Evolutionary conservation across 1,284 basidiomycete genomes (phyloP).

Genomic region (Pseudozyma flocculosa): DNA sequence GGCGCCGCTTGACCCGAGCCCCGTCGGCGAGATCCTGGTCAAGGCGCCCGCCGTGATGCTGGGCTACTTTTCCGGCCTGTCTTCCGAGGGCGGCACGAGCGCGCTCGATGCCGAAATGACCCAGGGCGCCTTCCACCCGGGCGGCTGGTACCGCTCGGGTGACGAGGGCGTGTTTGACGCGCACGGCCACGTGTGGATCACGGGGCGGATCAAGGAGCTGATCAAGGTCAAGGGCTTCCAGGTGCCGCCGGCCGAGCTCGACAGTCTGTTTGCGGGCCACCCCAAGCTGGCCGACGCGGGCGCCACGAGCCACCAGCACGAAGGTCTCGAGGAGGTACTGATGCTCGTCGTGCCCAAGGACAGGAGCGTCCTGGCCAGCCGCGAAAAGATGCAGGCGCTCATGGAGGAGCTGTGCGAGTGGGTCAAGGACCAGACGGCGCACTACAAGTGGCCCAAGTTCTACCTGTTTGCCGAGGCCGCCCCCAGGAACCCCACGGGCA

Average conservation of each 20-base stretch:
- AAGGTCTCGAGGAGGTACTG: constrained; percentile 2
- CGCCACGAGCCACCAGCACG: constrained; percentile 27
- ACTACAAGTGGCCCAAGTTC: constrained; percentile 46
- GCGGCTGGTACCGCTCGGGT: constrained; percentile 46
- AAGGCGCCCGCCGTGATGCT: constrained; percentile 34
- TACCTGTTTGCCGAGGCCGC: constrained; percentile 49
- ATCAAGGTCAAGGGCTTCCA: constrained; percentile 58
- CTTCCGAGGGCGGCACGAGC: constrained; percentile 24
- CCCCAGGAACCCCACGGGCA: constrained; percentile 50
- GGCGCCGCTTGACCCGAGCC: constrained; percentile 22
- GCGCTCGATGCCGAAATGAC: constrained; percentile 34
- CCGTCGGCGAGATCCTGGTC: constrained; percentile 40
- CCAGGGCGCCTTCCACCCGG: constrained; percentile 28
- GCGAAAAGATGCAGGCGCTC: constrained; percentile 14
- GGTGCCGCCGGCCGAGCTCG: constrained; percentile 53
- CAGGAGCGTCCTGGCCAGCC: constrained; percentile 11
- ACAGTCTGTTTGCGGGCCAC: constrained; percentile 40
- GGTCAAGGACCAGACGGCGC: constrained; percentile 19
- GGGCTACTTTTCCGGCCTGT: constrained; percentile 41
- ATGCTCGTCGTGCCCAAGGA: constrained; percentile 26
- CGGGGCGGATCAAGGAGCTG: constrained; percentile 53
- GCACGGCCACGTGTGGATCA: constrained; percentile 49
- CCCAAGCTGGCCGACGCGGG: constrained; percentile 39
- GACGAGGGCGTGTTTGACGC: constrained; percentile 47
- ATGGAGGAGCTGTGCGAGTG: constrained; percentile 27